Evolutionary conservation across 441 rosid species (phyloP).

Genomic region (Macaranga tanarius): DNA sequence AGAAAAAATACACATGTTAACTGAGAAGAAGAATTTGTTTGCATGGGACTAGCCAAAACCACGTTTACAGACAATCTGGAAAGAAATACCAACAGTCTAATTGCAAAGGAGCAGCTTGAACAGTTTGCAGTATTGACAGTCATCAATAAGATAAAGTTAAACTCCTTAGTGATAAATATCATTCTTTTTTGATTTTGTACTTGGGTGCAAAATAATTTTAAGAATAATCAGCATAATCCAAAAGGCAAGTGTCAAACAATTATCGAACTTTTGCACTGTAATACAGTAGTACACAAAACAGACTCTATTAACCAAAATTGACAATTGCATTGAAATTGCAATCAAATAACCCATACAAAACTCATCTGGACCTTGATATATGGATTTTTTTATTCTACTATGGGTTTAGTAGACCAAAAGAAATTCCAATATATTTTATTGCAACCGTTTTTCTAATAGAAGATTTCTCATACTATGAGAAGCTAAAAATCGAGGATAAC

Average conservation of each 20-base stretch:
- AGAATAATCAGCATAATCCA: neutral
- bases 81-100: neutral
- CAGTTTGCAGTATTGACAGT: neutral
- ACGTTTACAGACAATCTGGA: neutral
- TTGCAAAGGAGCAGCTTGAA: neutral
- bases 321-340: too few relatives aligned
- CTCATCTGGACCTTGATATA: too few relatives aligned
- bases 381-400: too few relatives aligned
- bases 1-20: neutral
- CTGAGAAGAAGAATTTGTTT: neutral
- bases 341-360: too few relatives aligned
- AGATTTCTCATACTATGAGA: too few relatives aligned
- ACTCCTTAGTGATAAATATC: neutral
- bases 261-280: too few relatives aligned
- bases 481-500: too few relatives aligned
- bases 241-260: neutral
- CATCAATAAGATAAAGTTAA: neutral
- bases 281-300: too few relatives aligned
- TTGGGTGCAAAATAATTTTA: neutral
- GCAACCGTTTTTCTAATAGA: too few relatives aligned
- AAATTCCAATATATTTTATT: too few relatives aligned
- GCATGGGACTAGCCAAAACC: neutral
- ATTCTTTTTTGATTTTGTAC: neutral
- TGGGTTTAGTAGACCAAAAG: too few relatives aligned
- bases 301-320: too few relatives aligned